phyloP scores from a whole-genome alignment of 257 asterid genomes.

The Nicotiana tomentosiformis region DNA sequence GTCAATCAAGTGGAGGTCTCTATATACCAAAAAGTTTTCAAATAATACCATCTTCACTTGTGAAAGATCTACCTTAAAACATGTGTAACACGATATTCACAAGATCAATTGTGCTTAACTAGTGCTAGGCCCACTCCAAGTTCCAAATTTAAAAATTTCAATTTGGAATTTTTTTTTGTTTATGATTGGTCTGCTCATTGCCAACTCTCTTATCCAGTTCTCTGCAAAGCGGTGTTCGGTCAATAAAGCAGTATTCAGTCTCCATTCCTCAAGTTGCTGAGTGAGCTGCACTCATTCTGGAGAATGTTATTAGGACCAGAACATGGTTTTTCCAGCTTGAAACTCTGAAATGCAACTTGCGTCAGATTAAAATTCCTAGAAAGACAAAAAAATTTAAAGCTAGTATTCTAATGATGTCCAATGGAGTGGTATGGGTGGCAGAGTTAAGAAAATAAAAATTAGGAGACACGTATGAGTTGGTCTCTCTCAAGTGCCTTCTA shows the following conservation, averaged over 20 bases:
- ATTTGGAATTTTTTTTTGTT: neutral
- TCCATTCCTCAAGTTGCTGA: neutral
- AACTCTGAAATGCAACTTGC: neutral
- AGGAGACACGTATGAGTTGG: neutral
- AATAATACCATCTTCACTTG: neutral
- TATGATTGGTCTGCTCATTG: neutral
- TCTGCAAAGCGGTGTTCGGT: neutral
- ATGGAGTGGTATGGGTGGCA: neutral
- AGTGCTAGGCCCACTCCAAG: neutral
- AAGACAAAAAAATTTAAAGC: neutral
- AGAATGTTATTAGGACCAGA: neutral
- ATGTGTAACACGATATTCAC: neutral
- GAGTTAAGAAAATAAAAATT: neutral
- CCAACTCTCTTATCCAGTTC: neutral
- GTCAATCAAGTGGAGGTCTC: neutral
- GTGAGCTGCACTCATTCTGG: neutral
- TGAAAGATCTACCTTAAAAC: neutral
- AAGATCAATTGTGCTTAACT: neutral
- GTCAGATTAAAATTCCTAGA: neutral
- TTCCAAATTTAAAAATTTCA: neutral
- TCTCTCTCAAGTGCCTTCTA: neutral
- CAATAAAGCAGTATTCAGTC: neutral
- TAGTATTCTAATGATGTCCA: neutral
- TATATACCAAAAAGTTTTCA: neutral
- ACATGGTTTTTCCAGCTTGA: neutral